Percentiles rank a stretch among this genome's conserved stretches.
These are phyloP conservation scores for Misopates orontium DNA, from an alignment of 257 asterid species.

Conservation along the genomic window DNA sequence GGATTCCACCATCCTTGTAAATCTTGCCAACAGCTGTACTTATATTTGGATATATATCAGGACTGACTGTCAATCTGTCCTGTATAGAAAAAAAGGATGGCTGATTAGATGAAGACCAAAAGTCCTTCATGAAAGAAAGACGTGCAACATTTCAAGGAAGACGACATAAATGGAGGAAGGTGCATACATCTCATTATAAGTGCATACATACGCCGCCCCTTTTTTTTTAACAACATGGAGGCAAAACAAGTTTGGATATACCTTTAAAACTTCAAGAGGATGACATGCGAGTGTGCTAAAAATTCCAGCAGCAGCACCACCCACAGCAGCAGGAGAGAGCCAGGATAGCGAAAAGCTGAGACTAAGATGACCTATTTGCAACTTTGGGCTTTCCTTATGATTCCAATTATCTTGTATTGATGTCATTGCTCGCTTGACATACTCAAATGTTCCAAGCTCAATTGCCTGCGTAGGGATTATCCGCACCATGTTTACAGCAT, in stretches of 20 bases:
- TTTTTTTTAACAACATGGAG: neutral
- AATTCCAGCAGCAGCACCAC: conserved; percentile 96
- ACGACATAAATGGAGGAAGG: neutral
- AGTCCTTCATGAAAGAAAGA: neutral
- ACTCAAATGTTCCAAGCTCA: conserved; percentile 91
- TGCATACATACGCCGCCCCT: neutral
- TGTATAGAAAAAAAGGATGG: conserved; percentile 32
- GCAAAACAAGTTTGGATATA: conserved; percentile 22
- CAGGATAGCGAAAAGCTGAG: conserved; percentile 60
- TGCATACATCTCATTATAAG: neutral
- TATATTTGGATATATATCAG: conserved; percentile 73
- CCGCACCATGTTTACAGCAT: conserved; percentile 86
- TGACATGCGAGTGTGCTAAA: conserved; percentile 90
- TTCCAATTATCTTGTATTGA: conserved; percentile 67
- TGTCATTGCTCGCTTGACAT: conserved; percentile 81
- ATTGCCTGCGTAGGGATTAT: conserved; percentile 93
- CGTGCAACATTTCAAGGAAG: neutral
- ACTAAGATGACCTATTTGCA: conserved; percentile 55
- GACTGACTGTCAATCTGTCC: conserved; percentile 92
- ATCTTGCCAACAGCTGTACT: conserved; percentile 68
- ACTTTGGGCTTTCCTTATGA: conserved; percentile 40
- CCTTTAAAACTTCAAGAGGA: conserved; percentile 98
- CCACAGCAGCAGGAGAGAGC: conserved; percentile 91
- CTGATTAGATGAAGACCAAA: neutral
- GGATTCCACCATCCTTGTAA: conserved; percentile 69